These are phyloP conservation scores for Helicostylum pulchrum DNA, from an alignment of 192 early-diverging fungal genomes.

Conservation along the genomic window DNA sequence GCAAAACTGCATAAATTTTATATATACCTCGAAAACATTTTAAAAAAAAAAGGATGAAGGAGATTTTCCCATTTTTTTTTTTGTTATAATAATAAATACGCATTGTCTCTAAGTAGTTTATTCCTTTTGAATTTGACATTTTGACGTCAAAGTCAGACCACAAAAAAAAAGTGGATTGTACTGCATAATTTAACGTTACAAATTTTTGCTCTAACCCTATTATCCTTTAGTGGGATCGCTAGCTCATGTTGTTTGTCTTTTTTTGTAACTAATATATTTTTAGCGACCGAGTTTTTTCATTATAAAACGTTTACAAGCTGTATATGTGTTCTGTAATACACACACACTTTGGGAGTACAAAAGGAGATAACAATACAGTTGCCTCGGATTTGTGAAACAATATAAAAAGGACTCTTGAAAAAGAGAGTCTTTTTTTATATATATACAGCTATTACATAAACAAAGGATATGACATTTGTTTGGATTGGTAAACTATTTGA, in stretches of 20 bases:
- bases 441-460: constrained; percentile 64
- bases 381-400: constrained; percentile 47
- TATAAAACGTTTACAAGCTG: constrained; percentile 75
- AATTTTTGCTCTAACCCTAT: no score
- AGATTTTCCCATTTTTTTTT: constrained; percentile 7
- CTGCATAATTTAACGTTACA: no score
- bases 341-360: constrained; percentile 83
- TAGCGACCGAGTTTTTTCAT: constrained; percentile 67
- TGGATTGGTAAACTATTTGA: constrained; percentile 31
- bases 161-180: no score
- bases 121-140: no score
- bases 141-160: no score
- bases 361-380: constrained; percentile 46
- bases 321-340: constrained; percentile 51
- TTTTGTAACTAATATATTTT: constrained; percentile 61
- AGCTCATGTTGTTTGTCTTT: constrained; percentile 73
- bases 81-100: neutral
- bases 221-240: constrained; percentile 35
- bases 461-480: constrained; percentile 28
- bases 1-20: neutral
- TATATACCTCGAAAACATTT: no score
- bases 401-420: no score
- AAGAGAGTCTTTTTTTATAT: no score
- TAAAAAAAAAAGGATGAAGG: no score
- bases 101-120: no score